Base-by-base conservation (phyloP, 2,329 filamentous ascomycete genomes). In the Esteya vermicola region DNA sequence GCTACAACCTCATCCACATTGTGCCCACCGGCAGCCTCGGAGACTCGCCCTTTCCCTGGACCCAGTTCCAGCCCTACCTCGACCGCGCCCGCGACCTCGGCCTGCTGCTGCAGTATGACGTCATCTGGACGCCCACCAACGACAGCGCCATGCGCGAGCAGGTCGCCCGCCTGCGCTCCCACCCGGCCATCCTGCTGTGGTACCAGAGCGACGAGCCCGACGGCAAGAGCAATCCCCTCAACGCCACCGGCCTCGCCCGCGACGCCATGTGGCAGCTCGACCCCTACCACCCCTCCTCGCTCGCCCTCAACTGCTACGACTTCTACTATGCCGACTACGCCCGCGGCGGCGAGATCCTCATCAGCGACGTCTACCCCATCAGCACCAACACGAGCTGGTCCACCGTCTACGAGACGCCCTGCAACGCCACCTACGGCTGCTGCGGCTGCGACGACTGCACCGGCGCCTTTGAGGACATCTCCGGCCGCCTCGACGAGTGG, bases 381-480 rank as follows among this genome's bases (percentile, higher is more conserved):
- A 37, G 35, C 25, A 37, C 35, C 35, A 37, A 37, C 25, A 37
- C 35, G 18, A 37, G 26, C 25, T 37, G 35, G 35, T 37, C 35
- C 4, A 37, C 35, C 12, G 26, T 30, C 3, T 37, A 37, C 26
- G 35, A 37, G 4, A 37, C 35, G 13, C 26, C 26, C 18, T 37
- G 35, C 25, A 37, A 37, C 26, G 35, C 35, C 26, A 37, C 35
- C 5, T 37, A 37, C 13, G 35, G 35, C 26, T 37, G 35, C 18
- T 37, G 35, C 13, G 35, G 35, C 13, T 37, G 35, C 16, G 35
- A 37, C n/a, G 18, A 37, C 27, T 38, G 36, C n/a, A 4, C 12
- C 4, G 36, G 36, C 1, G 16, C 8, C 8, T 38, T 32, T 13
- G 19, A 22, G 18, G 36, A 38, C n/a, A 38, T 38, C 9, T 23